These are phyloP conservation scores for Cardamine chenopodiifolia DNA, from an alignment of 345 rosid species.

Conservation along the genomic window DNA sequence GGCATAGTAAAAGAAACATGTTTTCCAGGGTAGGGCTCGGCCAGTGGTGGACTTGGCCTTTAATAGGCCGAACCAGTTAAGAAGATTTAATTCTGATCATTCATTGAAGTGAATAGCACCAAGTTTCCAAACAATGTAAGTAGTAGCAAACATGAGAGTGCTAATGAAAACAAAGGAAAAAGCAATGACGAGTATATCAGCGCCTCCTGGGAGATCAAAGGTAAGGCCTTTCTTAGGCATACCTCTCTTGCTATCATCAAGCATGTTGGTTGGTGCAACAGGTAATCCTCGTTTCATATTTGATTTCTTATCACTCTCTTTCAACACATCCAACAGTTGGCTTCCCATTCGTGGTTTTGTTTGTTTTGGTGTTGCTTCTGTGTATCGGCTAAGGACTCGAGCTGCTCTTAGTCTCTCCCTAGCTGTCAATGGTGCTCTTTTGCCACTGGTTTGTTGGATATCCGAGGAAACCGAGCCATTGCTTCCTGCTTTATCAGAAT, in stretches of 20 bases:
- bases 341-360: slow-evolving; percentile 66
- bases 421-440: slow-evolving; percentile 66
- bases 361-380: slow-evolving; percentile 60
- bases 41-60: too few species aligned
- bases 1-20: too few species aligned
- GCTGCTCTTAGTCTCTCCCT: slow-evolving; percentile 85
- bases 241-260: slow-evolving; percentile 92
- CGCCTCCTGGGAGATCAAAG: slow-evolving; percentile 72
- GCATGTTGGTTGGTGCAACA: slow-evolving; percentile 83
- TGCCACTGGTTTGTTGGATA: slow-evolving; percentile 8
- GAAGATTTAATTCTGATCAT: background rate
- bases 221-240: slow-evolving; percentile 75
- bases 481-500: slow-evolving; percentile 33
- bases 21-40: too few species aligned
- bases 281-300: slow-evolving; percentile 78
- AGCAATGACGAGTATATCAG: slow-evolving; percentile 63
- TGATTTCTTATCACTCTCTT: slow-evolving; percentile 66
- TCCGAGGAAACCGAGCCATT: slow-evolving; percentile 39
- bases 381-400: slow-evolving; percentile 65
- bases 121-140: slow-evolving; percentile 84
- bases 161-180: slow-evolving; percentile 82
- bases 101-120: slow-evolving; percentile 93
- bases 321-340: slow-evolving; percentile 68
- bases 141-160: slow-evolving; percentile 85
- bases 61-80: too few species aligned